Percentiles rank a stretch among this genome's conserved stretches.
These are phyloP conservation scores for Endothia cerciana DNA, from an alignment of 2,329 filamentous ascomycete species.

Conservation along the genomic window DNA sequence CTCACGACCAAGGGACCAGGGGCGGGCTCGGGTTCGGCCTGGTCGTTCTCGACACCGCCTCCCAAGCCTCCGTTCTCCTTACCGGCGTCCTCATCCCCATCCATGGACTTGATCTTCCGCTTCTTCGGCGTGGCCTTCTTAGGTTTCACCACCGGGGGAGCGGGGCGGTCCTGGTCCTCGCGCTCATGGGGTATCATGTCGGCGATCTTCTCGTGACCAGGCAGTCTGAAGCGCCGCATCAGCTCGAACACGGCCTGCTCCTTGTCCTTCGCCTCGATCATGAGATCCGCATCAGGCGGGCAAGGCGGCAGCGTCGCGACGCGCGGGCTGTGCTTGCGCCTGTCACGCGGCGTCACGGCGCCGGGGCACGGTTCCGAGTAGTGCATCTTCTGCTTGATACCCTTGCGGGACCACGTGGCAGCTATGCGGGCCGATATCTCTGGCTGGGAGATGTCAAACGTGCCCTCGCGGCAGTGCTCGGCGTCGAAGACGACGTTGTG, in stretches of 20 bases:
- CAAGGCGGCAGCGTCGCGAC: conserved; percentile 84
- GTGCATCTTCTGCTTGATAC: conserved; percentile 94
- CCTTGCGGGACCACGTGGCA: conserved; percentile 81
- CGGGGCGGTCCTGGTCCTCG: conserved; percentile 71
- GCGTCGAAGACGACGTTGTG: conserved; percentile 91
- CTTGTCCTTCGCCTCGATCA: conserved; percentile 99
- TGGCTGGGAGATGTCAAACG: conserved; percentile 70
- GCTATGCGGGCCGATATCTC: conserved; percentile 75
- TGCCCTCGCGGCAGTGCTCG: conserved; percentile 77
- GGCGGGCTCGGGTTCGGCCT: neutral
- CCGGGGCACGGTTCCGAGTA: conserved; percentile 81
- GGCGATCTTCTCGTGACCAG: conserved; percentile 75
- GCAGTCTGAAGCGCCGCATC: conserved; percentile 85
- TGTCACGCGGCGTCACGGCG: conserved; percentile 77
- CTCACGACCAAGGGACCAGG: conserved; percentile 44
- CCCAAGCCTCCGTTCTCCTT: conserved; percentile 39
- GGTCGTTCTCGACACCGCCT: conserved; percentile 43
- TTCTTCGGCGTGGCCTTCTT: conserved; percentile 45
- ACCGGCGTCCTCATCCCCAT: conserved; percentile 32
- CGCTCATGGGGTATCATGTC: conserved; percentile 78
- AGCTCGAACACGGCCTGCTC: conserved; percentile 95
- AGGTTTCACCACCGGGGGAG: conserved; percentile 46
- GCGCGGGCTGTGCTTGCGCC: conserved; percentile 83
- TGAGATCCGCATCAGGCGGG: conserved; percentile 83
- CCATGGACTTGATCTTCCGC: conserved; percentile 42